Evolutionary conservation across 164 flowering plant genomes (phyloP).

Genomic region (Liquidambar formosana): DNA sequence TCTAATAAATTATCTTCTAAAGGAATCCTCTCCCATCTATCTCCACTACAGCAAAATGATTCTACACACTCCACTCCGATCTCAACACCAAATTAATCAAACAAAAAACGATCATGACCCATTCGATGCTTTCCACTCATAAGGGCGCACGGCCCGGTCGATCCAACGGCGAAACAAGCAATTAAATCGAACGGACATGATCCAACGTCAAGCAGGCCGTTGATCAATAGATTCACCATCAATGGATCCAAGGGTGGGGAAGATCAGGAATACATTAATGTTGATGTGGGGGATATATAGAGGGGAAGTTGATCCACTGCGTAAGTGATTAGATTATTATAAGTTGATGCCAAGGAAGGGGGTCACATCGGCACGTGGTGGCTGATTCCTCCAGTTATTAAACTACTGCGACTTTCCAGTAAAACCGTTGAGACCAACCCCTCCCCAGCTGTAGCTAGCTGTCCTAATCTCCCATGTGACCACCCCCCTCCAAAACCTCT

Average conservation of each 20-base stretch:
- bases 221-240: too few relatives aligned
- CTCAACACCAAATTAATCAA: too few relatives aligned
- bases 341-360: conserved; percentile 13
- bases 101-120: too few relatives aligned
- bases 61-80: too few relatives aligned
- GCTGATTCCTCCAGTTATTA: conserved; percentile 63
- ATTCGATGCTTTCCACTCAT: too few relatives aligned
- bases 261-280: not conserved
- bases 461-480: conserved; percentile 72
- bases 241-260: too few relatives aligned
- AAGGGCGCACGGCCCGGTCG: too few relatives aligned
- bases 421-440: conserved; percentile 44
- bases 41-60: not conserved
- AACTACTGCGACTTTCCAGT: conserved; percentile 46
- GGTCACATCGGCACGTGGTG: conserved; percentile 83
- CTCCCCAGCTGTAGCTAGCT: conserved; percentile 83
- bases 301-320: not conserved
- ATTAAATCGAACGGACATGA: too few relatives aligned
- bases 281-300: not conserved
- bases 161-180: too few relatives aligned
- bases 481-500: conserved; percentile 28
- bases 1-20: not conserved
- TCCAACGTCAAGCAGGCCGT: too few relatives aligned
- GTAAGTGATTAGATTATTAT: conserved; percentile 8
- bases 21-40: not conserved